Base-by-base conservation (phyloP, 768 basidiomycete genomes). In the Kwoniella europaea region DNA sequence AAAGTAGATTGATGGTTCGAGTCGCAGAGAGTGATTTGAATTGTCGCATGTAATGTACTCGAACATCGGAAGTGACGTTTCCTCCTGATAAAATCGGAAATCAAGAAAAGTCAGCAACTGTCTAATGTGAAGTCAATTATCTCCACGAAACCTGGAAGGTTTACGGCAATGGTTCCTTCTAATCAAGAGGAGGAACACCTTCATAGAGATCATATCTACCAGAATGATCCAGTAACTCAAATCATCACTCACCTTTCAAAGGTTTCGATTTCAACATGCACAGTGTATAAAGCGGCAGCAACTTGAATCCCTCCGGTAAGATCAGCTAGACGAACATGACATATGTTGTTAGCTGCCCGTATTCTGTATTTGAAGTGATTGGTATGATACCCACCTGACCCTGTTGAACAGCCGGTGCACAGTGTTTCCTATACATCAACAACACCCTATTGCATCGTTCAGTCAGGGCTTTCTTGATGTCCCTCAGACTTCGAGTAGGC, bases 21-120 rank as follows among this genome's bases (percentile, higher is more conserved):
- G 91, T 89, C 10, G 91, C 88, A 63, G 89, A 86, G 86, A 90
- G 88, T 0, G 89, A 88, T 71, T 89, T 87, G 59, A 97, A 86
- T 74, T 89, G 88, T 73, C 94, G 91, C 61, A 90, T 89, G 77
- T 91, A 88, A 79, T 90, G 91, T 74, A 94, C 93, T 63, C 97
- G 91, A 12, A 95, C 93, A 77, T 98, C 97, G n/a, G 94, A 91
- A 6, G 91, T 90, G 60, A 99, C 94, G 75, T 89, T 90, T 16
- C 92, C 89, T 57, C 90, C 94, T 95, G 27, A 4, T 35, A 35
- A 35, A 35, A 35, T 7, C 7, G 35, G 3, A 35, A 6, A 35
- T 4, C 5, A 35, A 35, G 4, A 35, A 35, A 35, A 35, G 35
- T 35, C 35, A 35, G 35, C 24, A 24, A 24, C 24, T 24, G 24